Base-by-base conservation (phyloP, 345 rosid species). In the Schrenkiella parvula region DNA sequence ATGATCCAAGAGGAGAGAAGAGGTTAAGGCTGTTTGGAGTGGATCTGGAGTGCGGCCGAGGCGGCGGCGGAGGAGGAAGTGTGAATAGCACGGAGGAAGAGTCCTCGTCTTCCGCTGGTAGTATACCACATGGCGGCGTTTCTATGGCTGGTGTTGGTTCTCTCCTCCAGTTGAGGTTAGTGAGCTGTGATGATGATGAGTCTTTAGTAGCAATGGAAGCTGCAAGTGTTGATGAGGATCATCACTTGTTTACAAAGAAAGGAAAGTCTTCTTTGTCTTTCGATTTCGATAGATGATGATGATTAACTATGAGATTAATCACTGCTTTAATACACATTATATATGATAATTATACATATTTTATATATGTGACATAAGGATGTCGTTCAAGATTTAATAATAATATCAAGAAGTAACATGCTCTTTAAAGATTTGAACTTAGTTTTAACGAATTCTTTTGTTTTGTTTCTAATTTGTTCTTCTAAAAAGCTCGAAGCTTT, bases 11-110 rank as follows among this genome's bases (percentile, higher is more conserved):
- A 21, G 64, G 69, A 52, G 86, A 78, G 41, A 86, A 86, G 73
- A 55, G 84, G 64, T 76, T 86, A 9, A 82, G 90, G 80, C 68
- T 89, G 66, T 85, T 85, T 46, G 89, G 89, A 10, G 87, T 85
- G 0, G 87, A 85, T 81, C 77, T 88, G 92, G 91, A 84, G 50
- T 86, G 87, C 48, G 85, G 86, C 50, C n/a, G 32, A 0, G 85
- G 85, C 57, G 14, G 32, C 78, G 84, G 89, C n/a, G n/a, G n/a
- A n/a, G n/a, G n/a, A 70, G 71, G 52, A 18, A 67, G 72, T 44
- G 64, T 55, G 9, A 54, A 54, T 42, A 69, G 50, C 31, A 56
- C 23, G 46, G 76, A 72, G 50, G 58, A 65, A 18, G 71, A 68
- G 35, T 74, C 71, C 2, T 66, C 73, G 5, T 66, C 72, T 46